Conservation (phyloP, 345 rosid genomes). For the Heritiera fomes region DNA sequence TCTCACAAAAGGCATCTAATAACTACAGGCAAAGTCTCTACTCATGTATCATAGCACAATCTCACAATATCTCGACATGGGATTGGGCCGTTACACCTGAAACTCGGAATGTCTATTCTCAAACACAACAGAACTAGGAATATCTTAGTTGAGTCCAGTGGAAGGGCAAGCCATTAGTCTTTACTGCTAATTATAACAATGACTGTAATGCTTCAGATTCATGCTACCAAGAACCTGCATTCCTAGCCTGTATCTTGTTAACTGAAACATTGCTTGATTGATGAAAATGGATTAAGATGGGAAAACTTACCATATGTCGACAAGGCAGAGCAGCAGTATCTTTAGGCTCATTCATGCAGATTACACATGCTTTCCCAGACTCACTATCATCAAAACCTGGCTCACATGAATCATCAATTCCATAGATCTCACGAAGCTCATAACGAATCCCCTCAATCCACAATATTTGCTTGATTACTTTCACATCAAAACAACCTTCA, state of each 20-base stretch:
- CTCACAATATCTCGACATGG: too few species aligned
- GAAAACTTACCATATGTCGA: slow-evolving; percentile 49
- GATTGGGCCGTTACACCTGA: too few species aligned
- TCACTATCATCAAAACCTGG: slow-evolving; percentile 34
- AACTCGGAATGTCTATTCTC: too few species aligned
- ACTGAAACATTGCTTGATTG: not conserved
- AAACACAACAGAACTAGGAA: too few species aligned
- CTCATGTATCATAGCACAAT: too few species aligned
- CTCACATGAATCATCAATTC: slow-evolving; percentile 33
- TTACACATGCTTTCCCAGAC: slow-evolving; percentile 45
- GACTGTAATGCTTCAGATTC: not conserved
- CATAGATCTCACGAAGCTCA: slow-evolving; percentile 49
- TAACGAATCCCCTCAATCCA: slow-evolving; percentile 41
- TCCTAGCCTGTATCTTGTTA: not conserved
- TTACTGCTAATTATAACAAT: not conserved
- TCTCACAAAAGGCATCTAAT: too few species aligned
- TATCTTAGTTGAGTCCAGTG: too few species aligned
- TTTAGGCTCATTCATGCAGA: slow-evolving; percentile 52
- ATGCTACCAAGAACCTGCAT: not conserved
- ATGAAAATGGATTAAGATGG: not conserved
- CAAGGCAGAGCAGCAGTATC: slow-evolving; percentile 50
- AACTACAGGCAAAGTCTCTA: too few species aligned
- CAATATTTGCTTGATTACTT: slow-evolving; percentile 43
- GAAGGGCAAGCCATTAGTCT: too few species aligned
- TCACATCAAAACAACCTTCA: slow-evolving; percentile 39